These are phyloP conservation scores for Colletotrichum sp. DNA, from an alignment of 2,329 filamentous ascomycete species.

Conservation along the genomic window DNA sequence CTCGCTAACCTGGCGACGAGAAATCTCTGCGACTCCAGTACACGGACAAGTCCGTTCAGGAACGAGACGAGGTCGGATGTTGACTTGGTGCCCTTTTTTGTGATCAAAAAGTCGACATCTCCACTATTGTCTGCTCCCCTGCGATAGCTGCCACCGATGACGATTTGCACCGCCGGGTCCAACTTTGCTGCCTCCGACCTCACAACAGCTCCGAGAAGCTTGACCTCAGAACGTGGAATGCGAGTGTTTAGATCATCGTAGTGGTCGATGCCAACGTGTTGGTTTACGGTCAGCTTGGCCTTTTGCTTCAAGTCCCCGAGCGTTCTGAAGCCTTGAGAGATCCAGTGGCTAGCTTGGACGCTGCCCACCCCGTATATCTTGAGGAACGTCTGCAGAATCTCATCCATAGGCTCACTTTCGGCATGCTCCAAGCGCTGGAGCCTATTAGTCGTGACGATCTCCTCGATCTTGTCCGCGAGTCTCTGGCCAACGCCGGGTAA, in stretches of 20 bases:
- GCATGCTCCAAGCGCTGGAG: conserved; percentile 77
- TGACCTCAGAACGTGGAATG: conserved; percentile 80
- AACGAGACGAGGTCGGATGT: conserved; percentile 64
- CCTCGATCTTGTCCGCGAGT: conserved; percentile 85
- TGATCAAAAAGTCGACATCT: conserved; percentile 88
- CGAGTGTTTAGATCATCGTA: conserved; percentile 80
- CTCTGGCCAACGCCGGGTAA: conserved; percentile 75
- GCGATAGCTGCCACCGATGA: conserved; percentile 85
- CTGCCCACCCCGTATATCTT: conserved; percentile 81
- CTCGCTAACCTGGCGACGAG: conserved; percentile 73
- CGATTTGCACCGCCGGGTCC: conserved; percentile 70
- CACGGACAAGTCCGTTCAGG: conserved; percentile 66
- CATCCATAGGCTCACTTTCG: conserved; percentile 68
- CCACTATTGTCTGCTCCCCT: conserved; percentile 76
- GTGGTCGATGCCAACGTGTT: conserved; percentile 78
- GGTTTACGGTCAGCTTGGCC: conserved; percentile 70
- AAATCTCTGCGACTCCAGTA: conserved; percentile 66
- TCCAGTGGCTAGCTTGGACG: conserved; percentile 75
- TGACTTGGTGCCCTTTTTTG: conserved; percentile 62
- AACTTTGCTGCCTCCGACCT: conserved; percentile 60
- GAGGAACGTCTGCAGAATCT: conserved; percentile 71
- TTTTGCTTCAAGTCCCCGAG: conserved; percentile 71
- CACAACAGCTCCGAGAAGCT: conserved; percentile 71
- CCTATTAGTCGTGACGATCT: conserved; percentile 78
- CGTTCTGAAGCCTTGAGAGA: conserved; percentile 75